Conservation (phyloP, 441 rosid species). For the Rhodomyrtus psidioides region DNA sequence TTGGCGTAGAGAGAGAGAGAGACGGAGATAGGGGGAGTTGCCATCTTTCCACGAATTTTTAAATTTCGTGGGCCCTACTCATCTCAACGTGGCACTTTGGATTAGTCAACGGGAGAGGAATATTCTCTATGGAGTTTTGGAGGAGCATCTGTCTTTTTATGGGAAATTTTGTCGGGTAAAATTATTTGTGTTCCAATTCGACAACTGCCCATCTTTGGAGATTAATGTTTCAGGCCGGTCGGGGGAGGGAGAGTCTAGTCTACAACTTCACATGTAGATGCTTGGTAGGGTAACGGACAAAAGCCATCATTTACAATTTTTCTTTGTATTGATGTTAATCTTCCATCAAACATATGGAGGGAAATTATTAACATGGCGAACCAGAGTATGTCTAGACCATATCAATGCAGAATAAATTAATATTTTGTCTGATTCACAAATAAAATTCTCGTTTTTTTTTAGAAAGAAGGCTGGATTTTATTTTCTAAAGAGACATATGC, state of each 20-base stretch:
- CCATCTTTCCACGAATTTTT: neutral
- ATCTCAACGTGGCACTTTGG: neutral
- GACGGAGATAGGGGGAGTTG: neutral
- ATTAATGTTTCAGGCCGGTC: neutral
- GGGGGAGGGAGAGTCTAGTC: neutral
- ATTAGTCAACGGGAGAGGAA: neutral
- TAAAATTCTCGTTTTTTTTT: accelerated
- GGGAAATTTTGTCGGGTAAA: neutral
- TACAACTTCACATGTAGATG: neutral
- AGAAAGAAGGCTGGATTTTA: neutral
- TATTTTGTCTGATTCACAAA: neutral
- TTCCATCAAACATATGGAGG: neutral
- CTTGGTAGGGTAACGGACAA: neutral
- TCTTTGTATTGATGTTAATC: neutral
- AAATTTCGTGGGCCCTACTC: neutral
- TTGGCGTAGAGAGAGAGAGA: neutral
- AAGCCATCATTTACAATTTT: neutral
- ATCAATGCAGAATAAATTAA: neutral
- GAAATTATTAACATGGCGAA: neutral
- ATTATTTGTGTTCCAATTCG: neutral
- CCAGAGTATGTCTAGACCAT: neutral
- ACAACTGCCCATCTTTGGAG: neutral
- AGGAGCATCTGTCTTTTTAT: neutral
- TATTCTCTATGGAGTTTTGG: neutral
- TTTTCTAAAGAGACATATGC: neutral